Percentiles rank a stretch among this genome's conserved stretches.
phyloP scores from a whole-genome alignment of 306 rosid species.

The Pyrus pyrifolia region DNA sequence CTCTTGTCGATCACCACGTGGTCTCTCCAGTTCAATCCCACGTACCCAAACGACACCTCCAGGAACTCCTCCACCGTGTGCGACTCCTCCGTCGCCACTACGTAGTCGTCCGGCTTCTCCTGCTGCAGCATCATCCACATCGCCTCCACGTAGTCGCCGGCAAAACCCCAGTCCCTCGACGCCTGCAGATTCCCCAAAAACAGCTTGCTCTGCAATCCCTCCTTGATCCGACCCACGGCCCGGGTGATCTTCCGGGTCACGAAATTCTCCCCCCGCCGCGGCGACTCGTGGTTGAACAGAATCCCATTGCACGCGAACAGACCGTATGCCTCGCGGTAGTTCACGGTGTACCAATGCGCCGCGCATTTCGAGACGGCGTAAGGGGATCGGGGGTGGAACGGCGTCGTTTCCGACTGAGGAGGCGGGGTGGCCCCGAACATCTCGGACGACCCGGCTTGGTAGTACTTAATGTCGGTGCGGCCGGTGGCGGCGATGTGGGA shows the following conservation, averaged over 20 bases:
- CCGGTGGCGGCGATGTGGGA: conserved; percentile 76
- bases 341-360: conserved; percentile 98
- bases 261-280: conserved; percentile 88
- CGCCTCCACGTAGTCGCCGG: conserved; percentile 94
- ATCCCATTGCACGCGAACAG: conserved; percentile 87
- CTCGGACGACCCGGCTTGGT: conserved; percentile 97
- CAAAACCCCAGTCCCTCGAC: conserved; percentile 96
- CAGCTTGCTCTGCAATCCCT: conserved; percentile 79
- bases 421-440: conserved; percentile 95
- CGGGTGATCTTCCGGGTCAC: conserved; percentile 91
- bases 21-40: conserved; percentile 78
- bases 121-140: conserved; percentile 99
- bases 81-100: conserved; percentile 92
- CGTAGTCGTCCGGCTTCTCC: conserved; percentile 87
- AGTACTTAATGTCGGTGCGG: conserved; percentile 60
- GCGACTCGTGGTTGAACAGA: conserved; percentile 88
- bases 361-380: conserved; percentile 94
- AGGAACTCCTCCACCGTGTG: conserved; percentile 92
- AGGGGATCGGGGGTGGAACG: conserved; percentile 93
- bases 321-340: conserved; percentile 94
- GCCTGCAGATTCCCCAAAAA: conserved; percentile 82
- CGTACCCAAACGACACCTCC: conserved; percentile 77
- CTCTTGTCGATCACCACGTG: conserved; percentile 85
- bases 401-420: conserved; percentile 78
- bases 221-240: conserved; percentile 91